Evolutionary conservation across 176 grass and related monocot species (phyloP), one percentile per base, ranked within the genome.

Genomic region (Ensete glaucum): DNA sequence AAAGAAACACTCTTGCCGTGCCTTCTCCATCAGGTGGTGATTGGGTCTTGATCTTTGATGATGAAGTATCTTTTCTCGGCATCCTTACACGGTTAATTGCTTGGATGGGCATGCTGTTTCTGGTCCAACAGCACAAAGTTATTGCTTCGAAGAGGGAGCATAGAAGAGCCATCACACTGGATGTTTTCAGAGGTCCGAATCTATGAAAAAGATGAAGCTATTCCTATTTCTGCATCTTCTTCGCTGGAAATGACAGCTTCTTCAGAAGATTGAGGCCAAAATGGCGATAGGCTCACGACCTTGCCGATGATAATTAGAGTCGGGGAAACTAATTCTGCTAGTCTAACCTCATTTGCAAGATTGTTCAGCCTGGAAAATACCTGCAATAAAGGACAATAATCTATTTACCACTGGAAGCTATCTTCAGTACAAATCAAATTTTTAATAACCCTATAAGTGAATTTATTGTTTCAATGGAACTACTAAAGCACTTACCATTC

Each of bases 281-380:
- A 85, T 21, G 90, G 88, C 22, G 95, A 99, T 66, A 99, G 79
- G 1, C 86, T 83, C 23, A 99, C 95, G 25, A 88, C 88, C 66
- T 91, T 91, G 52, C 95, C 91, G 9, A 99, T 88, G 78, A 94
- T 89, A 81, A 94, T 87, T 20, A 99, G 79, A 77, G 90, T 94
- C 48, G 90, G 86, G 55, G 90, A 94, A 79, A 91, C 71, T 49
- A 89, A 77, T 82, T 86, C 78, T 9, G 84, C 82, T 0, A 52
- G 85, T 70, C 82, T 85, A 54, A 94, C 95, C 58, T 91, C 86
- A 77, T 91, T 75, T 21, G 89, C 80, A 64, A 94, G 87, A 88
- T 94, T 86, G 64, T 87, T 83, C 70, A 99, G 80, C 52, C 62
- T 43, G 9, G 90, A 53, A 67, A 99, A 99, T 50, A 91, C 86